A percentile compares a stretch with the other conserved stretches of the same genome.
Conservation (phyloP, 805 yeast species). For the Candida silvicultrix region DNA sequence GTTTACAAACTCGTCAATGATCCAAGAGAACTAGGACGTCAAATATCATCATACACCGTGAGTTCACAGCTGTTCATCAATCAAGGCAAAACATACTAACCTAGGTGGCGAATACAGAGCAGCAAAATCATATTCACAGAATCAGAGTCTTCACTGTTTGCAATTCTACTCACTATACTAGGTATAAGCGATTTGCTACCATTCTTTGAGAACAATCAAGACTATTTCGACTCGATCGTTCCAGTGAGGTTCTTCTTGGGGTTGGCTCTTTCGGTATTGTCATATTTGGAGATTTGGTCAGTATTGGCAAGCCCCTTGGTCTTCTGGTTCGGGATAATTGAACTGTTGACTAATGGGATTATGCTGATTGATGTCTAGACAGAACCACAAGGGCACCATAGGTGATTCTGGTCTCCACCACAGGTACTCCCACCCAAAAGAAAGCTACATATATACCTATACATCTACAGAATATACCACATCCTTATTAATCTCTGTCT, state of each 20-base stretch:
- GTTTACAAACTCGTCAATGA: background rate
- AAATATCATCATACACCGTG: background rate
- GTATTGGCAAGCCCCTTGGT: background rate
- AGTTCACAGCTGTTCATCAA: no score
- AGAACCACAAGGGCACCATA: no score
- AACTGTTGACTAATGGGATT: background rate
- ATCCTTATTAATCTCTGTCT: no score
- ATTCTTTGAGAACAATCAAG: background rate
- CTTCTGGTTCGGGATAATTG: background rate
- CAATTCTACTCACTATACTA: background rate
- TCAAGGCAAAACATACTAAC: no score
- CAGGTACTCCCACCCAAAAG: no score
- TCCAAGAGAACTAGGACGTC: background rate
- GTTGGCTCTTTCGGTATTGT: background rate
- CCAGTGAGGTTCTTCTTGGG: background rate
- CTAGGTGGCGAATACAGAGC: no score
- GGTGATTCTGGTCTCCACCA: no score
- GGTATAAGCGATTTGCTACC: background rate
- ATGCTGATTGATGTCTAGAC: background rate
- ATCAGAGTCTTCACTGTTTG: background rate
- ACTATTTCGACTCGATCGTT: background rate
- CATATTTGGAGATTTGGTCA: background rate
- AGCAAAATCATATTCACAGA: background rate
- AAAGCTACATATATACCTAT: no score
- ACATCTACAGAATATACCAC: no score